Base-by-base conservation (phyloP, 1,139 yeast genomes). In the Protomyces gravidus region DNA sequence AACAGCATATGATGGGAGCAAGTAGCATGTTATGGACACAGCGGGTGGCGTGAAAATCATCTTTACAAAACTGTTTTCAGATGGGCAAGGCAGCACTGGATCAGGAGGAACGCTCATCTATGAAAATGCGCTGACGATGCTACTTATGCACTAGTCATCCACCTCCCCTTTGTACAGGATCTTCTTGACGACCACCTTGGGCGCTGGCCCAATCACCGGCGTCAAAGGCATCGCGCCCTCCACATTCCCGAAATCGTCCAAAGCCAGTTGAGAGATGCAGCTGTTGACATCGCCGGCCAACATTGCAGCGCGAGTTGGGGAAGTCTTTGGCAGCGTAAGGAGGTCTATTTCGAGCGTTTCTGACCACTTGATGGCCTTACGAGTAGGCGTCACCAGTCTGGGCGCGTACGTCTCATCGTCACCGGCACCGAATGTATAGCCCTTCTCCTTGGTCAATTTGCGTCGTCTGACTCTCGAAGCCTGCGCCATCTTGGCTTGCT, bases 111-210 rank as follows among this genome's bases (percentile, higher is more conserved):
- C n/a, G n/a, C n/a, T n/a, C n/a, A n/a, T n/a, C n/a, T n/a, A n/a
- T n/a, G n/a, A n/a, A n/a, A n/a, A n/a, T n/a, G n/a, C n/a, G n/a
- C n/a, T n/a, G n/a, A n/a, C n/a, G n/a, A n/a, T n/a, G n/a, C n/a
- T n/a, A n/a, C n/a, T n/a, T n/a, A n/a, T 9, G 32, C 32, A 13
- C 42, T 36, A 55, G 27, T 59, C 62, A 27, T 59, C 62, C 39
- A 46, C 56, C 51, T 59, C 62, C 26, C 62, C 62, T 25, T 33
- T 55, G 45, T 53, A 59, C 45, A 59, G 50, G n/a, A 55, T 42
- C 26, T 59, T 59, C 27, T 57, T 55, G 40, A 59, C 50, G 17
- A 59, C 36, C 23, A 59, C 60, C 45, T 47, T 59, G 13, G 36
- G 57, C 19, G 62, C 49, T 19, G 45, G 47, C 5, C 60, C 62